A percentile compares a stretch with the other conserved stretches of the same genome.
These are phyloP conservation scores for Tillandsia fasciculata DNA, from an alignment of 176 grass and related monocot species.

Conservation along the genomic window DNA sequence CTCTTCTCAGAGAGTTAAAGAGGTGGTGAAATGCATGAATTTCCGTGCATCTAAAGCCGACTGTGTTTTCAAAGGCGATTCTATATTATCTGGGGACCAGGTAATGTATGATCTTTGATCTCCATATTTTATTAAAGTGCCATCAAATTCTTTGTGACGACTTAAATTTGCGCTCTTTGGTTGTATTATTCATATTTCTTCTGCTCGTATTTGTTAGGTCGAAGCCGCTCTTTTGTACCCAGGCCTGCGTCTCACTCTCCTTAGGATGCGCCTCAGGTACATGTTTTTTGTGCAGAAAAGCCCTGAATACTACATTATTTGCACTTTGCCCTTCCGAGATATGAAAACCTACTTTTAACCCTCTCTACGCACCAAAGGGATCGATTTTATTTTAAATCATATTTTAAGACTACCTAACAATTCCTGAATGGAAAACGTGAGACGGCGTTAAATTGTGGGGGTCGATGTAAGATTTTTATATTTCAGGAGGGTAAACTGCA, in stretches of 20 bases:
- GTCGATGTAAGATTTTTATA: too few species aligned
- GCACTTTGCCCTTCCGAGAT: too few species aligned
- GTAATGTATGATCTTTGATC: constrained; percentile 21
- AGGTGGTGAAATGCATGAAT: constrained; percentile 92
- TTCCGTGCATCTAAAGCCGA: constrained; percentile 70
- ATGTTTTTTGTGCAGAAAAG: background rate
- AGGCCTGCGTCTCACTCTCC: constrained; percentile 56
- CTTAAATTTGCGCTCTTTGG: background rate
- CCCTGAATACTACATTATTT: too few species aligned
- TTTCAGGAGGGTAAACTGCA: too few species aligned
- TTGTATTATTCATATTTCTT: constrained; percentile 16
- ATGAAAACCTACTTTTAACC: too few species aligned
- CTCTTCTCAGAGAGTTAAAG: constrained; percentile 79
- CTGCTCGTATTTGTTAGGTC: constrained; percentile 34
- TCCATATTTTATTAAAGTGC: background rate
- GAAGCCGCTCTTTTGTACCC: constrained; percentile 74
- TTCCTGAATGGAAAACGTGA: too few species aligned
- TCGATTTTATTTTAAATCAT: too few species aligned
- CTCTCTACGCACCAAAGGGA: too few species aligned
- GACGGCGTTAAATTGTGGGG: too few species aligned
- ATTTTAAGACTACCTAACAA: too few species aligned
- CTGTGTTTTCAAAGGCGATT: constrained; percentile 90
- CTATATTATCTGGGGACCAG: constrained; percentile 55
- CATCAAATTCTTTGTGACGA: background rate
- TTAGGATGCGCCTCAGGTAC: constrained; percentile 81